Percentiles rank a stretch among this genome's conserved stretches.
phyloP scores from a whole-genome alignment of 768 basidiomycete species.

The Trametes gibbosa region DNA sequence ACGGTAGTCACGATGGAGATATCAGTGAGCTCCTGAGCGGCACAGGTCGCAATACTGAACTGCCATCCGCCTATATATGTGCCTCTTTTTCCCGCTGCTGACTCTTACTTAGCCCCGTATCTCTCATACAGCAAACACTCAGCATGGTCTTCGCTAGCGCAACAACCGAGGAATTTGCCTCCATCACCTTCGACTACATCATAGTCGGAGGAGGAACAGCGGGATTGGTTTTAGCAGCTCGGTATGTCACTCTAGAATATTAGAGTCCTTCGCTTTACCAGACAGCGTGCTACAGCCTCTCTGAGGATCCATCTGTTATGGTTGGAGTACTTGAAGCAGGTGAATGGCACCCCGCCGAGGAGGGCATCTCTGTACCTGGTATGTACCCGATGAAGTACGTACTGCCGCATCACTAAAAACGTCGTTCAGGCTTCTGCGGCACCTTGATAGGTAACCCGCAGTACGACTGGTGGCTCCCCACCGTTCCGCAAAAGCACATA shows the following conservation, averaged over 20 bases:
- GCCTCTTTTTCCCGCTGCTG: too few species aligned
- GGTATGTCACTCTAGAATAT: not conserved
- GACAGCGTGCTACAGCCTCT: slow-evolving; percentile 19
- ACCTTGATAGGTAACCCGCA: slow-evolving; percentile 10
- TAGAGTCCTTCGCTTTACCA: too few species aligned
- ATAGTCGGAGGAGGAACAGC: slow-evolving; percentile 7
- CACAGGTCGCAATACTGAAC: too few species aligned
- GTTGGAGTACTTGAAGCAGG: slow-evolving; percentile 38
- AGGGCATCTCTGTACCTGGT: slow-evolving; percentile 4
- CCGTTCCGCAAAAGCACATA: slow-evolving; percentile 8
- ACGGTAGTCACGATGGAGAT: too few species aligned
- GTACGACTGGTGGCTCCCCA: slow-evolving; percentile 16
- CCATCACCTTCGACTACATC: slow-evolving; percentile 8
- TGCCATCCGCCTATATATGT: too few species aligned
- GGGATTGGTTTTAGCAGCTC: not conserved
- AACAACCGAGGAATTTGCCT: not conserved
- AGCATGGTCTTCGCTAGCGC: not conserved
- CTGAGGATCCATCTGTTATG: slow-evolving; percentile 32
- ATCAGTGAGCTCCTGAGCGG: too few species aligned
- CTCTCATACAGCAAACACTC: not conserved
- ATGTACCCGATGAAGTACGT: not conserved
- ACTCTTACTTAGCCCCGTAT: not conserved
- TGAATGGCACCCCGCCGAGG: slow-evolving; percentile 4
- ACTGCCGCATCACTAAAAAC: not conserved
- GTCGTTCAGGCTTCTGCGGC: not conserved